A percentile compares a stretch with the other conserved stretches of the same genome.
These are phyloP conservation scores for Candida koratica DNA, from an alignment of 805 yeast genomes.

Conservation along the genomic window DNA sequence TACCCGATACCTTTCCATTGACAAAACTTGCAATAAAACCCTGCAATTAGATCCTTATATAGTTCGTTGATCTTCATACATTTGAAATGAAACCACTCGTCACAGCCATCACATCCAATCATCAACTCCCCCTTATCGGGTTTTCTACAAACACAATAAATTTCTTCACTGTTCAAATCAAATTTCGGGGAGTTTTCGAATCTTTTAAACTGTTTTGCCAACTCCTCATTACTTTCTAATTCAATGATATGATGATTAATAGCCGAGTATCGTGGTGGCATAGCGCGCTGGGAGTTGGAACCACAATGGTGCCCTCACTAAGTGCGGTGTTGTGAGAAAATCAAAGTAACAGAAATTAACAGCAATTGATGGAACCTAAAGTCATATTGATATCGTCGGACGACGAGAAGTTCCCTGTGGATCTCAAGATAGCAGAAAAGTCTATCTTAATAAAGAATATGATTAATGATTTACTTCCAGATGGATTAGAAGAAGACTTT, in stretches of 20 bases:
- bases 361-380: conserved; percentile 28
- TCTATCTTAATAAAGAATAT: conserved; percentile 80
- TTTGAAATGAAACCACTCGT: conserved; percentile 87
- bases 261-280: not conserved
- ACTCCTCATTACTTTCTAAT: conserved; percentile 26
- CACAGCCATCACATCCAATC: conserved; percentile 96
- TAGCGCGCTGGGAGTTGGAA: not conserved
- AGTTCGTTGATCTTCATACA: conserved; percentile 61
- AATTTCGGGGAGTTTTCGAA: conserved; percentile 36
- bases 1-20: conserved; percentile 47
- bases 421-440: conserved; percentile 77
- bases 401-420: conserved; percentile 72
- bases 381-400: conserved; percentile 70
- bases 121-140: conserved; percentile 72
- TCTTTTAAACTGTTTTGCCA: conserved; percentile 36
- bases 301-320: too few species aligned
- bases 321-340: too few species aligned
- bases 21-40: conserved; percentile 74
- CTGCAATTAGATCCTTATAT: conserved; percentile 53
- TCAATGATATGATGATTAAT: conserved; percentile 9
- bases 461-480: conserved; percentile 63
- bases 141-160: conserved; percentile 73
- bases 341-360: too few species aligned
- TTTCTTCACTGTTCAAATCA: conserved; percentile 53
- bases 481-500: conserved; percentile 63